Evolutionary conservation across 2,329 filamentous ascomycete species (phyloP), one percentile per base, ranked within the genome.

Genomic region (Alternaria sp.): DNA sequence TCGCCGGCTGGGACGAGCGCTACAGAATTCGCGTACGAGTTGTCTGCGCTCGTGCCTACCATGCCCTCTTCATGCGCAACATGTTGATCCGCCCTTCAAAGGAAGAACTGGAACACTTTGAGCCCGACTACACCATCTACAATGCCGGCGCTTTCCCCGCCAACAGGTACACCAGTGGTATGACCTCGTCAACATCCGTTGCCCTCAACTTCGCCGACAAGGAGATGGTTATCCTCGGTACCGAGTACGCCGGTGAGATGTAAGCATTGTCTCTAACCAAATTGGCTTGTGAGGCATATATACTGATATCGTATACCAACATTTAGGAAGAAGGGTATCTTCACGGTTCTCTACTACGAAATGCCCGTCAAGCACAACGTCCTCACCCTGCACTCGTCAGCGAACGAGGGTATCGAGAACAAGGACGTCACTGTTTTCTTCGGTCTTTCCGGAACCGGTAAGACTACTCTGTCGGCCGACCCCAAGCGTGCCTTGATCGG

Each of bases 341-440:
- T 99, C 86, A 99, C 95, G 46, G 93, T 99, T 50, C 89, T 99
- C 78, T 99, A 97, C 87, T 99, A 98, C 85, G 95, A 99, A 85
- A 99, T 98, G 93, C 95, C 95, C 62, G 92, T 99, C 78, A 97
- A 97, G 88, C 95, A 99, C 88, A 96, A 98, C 80, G 94, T 99
- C 72, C 84, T 99, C 69, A 99, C 95, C 39, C 89, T 99, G 55
- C 95, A 99, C 86, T 99, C 95, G 14, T 99, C 95, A 8, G 95
- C 95, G 77, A 99, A 99, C 82, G 91, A 99, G 87, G 95, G 95
- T 73, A 48, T 48, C 13, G 86, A 91, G 85, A 82, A 91, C 65
- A 95, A 95, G 68, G 95, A 99, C 76, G 95, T 99, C 58, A 98
- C 95, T 13, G 92, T 99, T 72, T 99, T 99, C 90, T 99, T 99